phyloP scores from a whole-genome alignment of 2,329 filamentous ascomycete genomes.

The Conoideocrella luteorostrata region DNA sequence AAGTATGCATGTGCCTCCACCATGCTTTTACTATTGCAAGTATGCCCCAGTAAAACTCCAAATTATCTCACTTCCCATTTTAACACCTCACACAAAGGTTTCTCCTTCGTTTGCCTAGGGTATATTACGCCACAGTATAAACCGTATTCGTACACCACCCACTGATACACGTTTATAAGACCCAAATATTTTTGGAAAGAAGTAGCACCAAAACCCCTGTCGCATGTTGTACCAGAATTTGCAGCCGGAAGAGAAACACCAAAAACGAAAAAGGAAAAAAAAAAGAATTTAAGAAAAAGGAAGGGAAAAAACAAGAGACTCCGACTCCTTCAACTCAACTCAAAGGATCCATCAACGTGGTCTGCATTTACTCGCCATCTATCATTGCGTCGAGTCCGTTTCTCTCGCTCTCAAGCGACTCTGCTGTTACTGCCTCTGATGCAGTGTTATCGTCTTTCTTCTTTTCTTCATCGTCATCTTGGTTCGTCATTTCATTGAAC shows the following conservation, averaged over 20 bases:
- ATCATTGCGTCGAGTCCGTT: constrained; percentile 41
- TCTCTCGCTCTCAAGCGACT: constrained; percentile 37
- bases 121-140: neutral
- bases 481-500: constrained; percentile 50
- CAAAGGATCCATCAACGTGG: too few species aligned
- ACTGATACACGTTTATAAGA: neutral
- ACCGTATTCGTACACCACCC: constrained; percentile 1
- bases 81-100: neutral
- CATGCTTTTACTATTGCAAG: too few species aligned
- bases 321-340: neutral
- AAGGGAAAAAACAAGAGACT: neutral
- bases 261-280: neutral
- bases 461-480: constrained; percentile 40
- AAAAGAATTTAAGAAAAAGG: neutral
- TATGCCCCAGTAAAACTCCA: constrained; percentile 2
- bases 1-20: too few species aligned
- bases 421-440: constrained; percentile 32
- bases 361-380: constrained; percentile 31
- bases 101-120: too few species aligned
- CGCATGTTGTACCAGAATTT: too few species aligned
- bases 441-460: constrained; percentile 28
- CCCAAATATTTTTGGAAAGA: too few species aligned
- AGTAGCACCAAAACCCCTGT: constrained; percentile 1
- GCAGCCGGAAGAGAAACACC: too few species aligned
- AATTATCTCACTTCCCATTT: neutral